These are phyloP conservation scores for Cryphonectria japonica DNA, from an alignment of 2,329 filamentous ascomycete species.

Conservation along the genomic window DNA sequence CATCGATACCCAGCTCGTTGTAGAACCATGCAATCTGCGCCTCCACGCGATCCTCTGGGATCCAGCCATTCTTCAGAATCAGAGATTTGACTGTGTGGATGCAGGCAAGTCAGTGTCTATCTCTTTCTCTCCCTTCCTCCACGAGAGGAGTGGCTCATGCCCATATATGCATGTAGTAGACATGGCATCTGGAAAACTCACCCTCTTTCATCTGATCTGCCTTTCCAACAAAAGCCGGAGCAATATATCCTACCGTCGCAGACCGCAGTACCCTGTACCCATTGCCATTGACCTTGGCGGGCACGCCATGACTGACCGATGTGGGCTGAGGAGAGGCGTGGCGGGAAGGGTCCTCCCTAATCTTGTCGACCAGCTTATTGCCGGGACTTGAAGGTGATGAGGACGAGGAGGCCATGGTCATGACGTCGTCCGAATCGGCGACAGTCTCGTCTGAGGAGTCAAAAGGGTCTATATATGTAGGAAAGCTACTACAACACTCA, in stretches of 20 bases:
- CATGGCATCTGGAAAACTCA: conserved; percentile 43
- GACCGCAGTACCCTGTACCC: conserved; percentile 80
- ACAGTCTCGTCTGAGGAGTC: conserved; percentile 37
- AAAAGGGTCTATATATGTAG: conserved; percentile 40
- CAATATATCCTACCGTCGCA: conserved; percentile 90
- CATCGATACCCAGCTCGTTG: conserved; percentile 94
- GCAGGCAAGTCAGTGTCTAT: conserved; percentile 21
- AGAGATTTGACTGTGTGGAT: conserved; percentile 71
- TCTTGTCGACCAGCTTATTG: conserved; percentile 37
- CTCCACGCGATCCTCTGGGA: conserved; percentile 81
- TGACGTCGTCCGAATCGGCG: conserved; percentile 23
- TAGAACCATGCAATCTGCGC: conserved; percentile 96
- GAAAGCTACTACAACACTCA: conserved; percentile 36
- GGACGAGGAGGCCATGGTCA: conserved; percentile 36
- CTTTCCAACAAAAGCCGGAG: conserved; percentile 92
- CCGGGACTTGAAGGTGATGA: conserved; percentile 27
- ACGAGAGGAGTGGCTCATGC: not conserved
- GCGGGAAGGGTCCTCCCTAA: conserved; percentile 50
- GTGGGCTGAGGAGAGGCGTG: conserved; percentile 87
- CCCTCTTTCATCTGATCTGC: conserved; percentile 84
- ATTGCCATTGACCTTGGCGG: conserved; percentile 55
- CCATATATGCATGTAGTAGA: not conserved
- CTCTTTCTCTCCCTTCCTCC: not conserved
- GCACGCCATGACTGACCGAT: conserved; percentile 71
- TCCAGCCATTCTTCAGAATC: conserved; percentile 80